A percentile compares a stretch with the other conserved stretches of the same genome.
phyloP scores from a whole-genome alignment of 2,329 filamentous ascomycete genomes.

The Scopulariopsis brevicaulis region DNA sequence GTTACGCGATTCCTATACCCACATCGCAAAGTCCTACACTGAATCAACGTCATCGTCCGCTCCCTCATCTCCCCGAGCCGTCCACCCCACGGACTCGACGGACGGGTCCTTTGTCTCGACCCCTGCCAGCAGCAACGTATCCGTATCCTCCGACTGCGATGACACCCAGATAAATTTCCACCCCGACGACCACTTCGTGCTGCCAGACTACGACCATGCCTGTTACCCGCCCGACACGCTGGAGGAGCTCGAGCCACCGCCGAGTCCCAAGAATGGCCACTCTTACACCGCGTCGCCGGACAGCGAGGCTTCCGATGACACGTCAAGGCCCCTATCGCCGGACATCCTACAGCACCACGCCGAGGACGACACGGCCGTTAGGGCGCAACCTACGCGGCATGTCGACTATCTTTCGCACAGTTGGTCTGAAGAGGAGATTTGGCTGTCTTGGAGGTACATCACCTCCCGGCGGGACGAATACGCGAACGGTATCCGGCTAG shows the following conservation, averaged over 20 bases:
- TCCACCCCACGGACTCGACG: slow-evolving; percentile 36
- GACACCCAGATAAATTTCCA: slow-evolving; percentile 31
- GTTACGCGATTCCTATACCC: slow-evolving; percentile 33
- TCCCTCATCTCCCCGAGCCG: slow-evolving; percentile 42
- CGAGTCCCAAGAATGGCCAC: slow-evolving; percentile 35
- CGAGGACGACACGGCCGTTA: slow-evolving; percentile 70
- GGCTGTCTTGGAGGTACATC: slow-evolving; percentile 94
- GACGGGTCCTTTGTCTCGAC: slow-evolving; percentile 50
- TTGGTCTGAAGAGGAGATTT: slow-evolving; percentile 93
- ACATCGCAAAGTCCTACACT: slow-evolving; percentile 28
- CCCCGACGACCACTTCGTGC: slow-evolving; percentile 33
- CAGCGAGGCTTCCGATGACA: slow-evolving; percentile 34
- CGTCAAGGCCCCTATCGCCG: slow-evolving; percentile 48
- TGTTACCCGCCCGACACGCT: slow-evolving; percentile 30
- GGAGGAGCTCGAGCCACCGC: slow-evolving; percentile 37
- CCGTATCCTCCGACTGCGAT: slow-evolving; percentile 46
- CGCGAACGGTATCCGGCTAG: slow-evolving; percentile 68
- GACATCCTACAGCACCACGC: slow-evolving; percentile 48
- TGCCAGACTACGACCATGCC: slow-evolving; percentile 33
- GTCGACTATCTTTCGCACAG: slow-evolving; percentile 94
- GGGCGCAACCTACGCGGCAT: slow-evolving; percentile 67
- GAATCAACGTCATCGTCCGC: slow-evolving; percentile 39
- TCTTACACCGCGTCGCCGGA: slow-evolving; percentile 42
- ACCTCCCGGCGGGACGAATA: slow-evolving; percentile 69
- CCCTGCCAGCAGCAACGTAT: slow-evolving; percentile 46